Evolutionary conservation across 192 early-diverging fungal genomes (phyloP), one percentile per base, ranked within the genome.

Genomic region (Rhizophagus sp.): DNA sequence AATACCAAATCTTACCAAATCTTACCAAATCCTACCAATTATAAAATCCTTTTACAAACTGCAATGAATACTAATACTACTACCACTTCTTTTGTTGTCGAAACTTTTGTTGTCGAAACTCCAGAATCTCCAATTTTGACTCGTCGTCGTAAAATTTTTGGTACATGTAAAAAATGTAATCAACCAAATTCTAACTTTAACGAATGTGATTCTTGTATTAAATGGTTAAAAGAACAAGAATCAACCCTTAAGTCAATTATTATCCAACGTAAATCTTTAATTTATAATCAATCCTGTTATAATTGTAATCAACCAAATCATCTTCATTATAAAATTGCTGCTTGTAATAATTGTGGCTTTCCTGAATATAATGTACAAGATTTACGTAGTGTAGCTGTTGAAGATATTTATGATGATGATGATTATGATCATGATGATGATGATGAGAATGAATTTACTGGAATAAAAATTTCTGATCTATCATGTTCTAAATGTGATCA

Each of bases 301-400:
- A 72, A 27, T 72, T 72, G 70, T 72, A 27, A 72, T 72, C 70
- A 72, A 50, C 44, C 39, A 49, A 72, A 72, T 17, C 70, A 72
- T 72, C 10, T 72, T 30, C 70, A 72, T 50, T 17, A 72, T 49
- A n/a, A 72, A 1, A 72, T 72, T 27, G 44, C 44, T 0, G 70
- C 70, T 15, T 72, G 70, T 72, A 34, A 44, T 72, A n/a, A 52
- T 10, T 72, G 70, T 30, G 70, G 70, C 11, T 72, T 49, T 52
- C 70, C 70, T 4, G 70, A 72, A 72, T 15, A 22, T 3, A 50
- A 30, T 3, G 24, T 50, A 25, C 47, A 50, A 49, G 24, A 72
- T 72, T 72, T 72, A 27, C 50, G 41, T 72, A 6, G 15, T 24
- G 11, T 72, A 25, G 70, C 70, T 50, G 27, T 52, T 11, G 39